Percentiles rank a stretch among this genome's conserved stretches.
These are phyloP conservation scores for Sedum album DNA, from an alignment of 164 flowering plant species.

Conservation along the genomic window DNA sequence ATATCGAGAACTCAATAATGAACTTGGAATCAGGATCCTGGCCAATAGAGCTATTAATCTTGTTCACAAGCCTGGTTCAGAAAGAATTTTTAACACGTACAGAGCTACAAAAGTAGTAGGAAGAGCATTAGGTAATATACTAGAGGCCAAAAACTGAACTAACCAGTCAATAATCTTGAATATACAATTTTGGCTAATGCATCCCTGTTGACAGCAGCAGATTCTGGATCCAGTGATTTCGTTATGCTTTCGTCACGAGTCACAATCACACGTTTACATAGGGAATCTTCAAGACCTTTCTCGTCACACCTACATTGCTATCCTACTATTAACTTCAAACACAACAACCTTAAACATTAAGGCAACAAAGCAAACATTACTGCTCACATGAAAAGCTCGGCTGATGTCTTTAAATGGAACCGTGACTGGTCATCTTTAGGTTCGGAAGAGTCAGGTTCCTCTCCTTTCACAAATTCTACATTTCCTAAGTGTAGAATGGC, in stretches of 20 bases:
- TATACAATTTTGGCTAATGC: conserved; percentile 79
- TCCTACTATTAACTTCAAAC: neutral
- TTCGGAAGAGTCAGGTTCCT: conserved; percentile 64
- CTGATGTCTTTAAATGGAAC: conserved; percentile 67
- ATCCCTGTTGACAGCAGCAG: conserved; percentile 77
- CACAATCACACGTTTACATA: conserved; percentile 81
- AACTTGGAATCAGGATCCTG: conserved; percentile 40
- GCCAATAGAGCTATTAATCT: conserved; percentile 37
- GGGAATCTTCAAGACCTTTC: conserved; percentile 72
- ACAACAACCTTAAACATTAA: neutral
- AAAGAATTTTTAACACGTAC: conserved; percentile 4
- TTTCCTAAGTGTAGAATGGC: conserved; percentile 86
- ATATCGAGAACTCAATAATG: conserved; percentile 66
- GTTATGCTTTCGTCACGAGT: conserved; percentile 88
- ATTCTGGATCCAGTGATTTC: conserved; percentile 63
- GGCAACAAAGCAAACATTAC: neutral
- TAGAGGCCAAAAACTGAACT: conserved; percentile 8
- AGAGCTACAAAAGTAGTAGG: conserved; percentile 2
- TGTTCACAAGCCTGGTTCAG: conserved; percentile 68
- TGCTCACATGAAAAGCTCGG: conserved; percentile 68
- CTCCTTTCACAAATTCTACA: conserved; percentile 64
- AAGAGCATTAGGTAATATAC: conserved; percentile 5
- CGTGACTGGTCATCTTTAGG: conserved; percentile 71
- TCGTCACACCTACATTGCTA: conserved; percentile 58
- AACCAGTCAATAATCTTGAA: conserved; percentile 79